These are phyloP conservation scores for Candida bentonensis DNA, from an alignment of 805 yeast species.

Conservation along the genomic window DNA sequence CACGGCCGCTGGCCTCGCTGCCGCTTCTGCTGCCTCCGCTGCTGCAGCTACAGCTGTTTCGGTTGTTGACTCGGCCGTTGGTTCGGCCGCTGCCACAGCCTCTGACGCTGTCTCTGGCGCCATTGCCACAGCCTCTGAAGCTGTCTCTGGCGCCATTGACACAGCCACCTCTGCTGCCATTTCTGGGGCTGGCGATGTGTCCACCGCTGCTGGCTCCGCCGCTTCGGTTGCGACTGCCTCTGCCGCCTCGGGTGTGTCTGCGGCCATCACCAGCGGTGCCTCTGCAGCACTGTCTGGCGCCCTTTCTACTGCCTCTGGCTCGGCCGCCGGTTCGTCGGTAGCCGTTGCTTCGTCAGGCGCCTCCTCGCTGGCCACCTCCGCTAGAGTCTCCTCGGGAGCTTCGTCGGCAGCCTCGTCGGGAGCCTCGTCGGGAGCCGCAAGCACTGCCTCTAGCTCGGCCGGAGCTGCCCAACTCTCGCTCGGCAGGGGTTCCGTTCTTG, in stretches of 20 bases:
- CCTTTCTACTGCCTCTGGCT: conserved; percentile 7
- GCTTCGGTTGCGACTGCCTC: conserved; percentile 4
- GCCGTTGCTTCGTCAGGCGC: conserved; percentile 24
- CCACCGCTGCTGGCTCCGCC: conserved; percentile 7
- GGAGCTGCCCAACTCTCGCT: background rate
- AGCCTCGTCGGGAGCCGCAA: background rate
- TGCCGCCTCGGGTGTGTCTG: conserved; percentile 4
- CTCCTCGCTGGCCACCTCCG: conserved; percentile 3
- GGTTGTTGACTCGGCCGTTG: background rate
- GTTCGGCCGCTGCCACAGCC: background rate
- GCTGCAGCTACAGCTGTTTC: background rate
- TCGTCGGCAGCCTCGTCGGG: background rate
- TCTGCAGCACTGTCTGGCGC: conserved; percentile 3
- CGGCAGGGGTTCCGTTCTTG: background rate
- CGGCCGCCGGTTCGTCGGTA: conserved; percentile 21
- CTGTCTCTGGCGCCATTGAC: conserved; percentile 9
- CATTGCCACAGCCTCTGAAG: conserved; percentile 6
- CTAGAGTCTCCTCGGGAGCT: background rate
- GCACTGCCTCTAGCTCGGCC: background rate
- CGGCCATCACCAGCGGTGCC: conserved; percentile 4
- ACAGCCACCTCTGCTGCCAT: conserved; percentile 10
- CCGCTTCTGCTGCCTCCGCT: background rate
- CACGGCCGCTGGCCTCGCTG: background rate
- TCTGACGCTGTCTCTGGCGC: conserved; percentile 1
- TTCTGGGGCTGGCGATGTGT: conserved; percentile 9